A percentile compares a stretch with the other conserved stretches of the same genome.
Evolutionary conservation across 1,284 basidiomycete species (phyloP).

Genomic region (Ustilago shanxiensis): DNA sequence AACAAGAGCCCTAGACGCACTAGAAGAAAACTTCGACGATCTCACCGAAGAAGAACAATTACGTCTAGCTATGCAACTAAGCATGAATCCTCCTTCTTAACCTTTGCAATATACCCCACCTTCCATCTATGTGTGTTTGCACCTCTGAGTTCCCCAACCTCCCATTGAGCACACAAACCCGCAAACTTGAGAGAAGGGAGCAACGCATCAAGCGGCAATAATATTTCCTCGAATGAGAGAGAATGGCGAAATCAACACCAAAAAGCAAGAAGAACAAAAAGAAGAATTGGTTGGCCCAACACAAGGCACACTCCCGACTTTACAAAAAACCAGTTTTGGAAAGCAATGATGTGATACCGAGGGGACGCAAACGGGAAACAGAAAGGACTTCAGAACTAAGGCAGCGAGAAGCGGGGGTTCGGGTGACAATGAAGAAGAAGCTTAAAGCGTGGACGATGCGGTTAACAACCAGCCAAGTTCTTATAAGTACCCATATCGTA

Average conservation of each 20-base stretch:
- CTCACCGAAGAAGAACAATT: conserved; percentile 56
- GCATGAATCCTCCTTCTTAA: background rate
- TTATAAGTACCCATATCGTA: conserved; percentile 46
- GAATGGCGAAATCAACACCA: background rate
- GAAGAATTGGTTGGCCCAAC: background rate
- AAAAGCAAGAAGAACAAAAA: background rate
- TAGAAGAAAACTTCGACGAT: conserved; percentile 44
- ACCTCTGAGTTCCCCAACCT: too few relatives aligned
- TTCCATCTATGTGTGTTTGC: too few relatives aligned
- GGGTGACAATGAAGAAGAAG: too few relatives aligned
- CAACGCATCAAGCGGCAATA: background rate
- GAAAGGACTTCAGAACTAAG: too few relatives aligned
- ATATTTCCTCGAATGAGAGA: too few relatives aligned
- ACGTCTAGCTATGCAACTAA: conserved; percentile 43
- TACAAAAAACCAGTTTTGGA: background rate
- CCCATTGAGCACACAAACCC: too few relatives aligned
- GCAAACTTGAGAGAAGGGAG: too few relatives aligned
- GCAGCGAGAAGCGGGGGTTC: too few relatives aligned
- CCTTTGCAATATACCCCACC: background rate
- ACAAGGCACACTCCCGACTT: background rate
- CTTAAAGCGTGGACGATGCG: too few relatives aligned
- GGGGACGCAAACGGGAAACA: background rate
- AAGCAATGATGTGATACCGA: too few relatives aligned
- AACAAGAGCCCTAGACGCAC: conserved; percentile 23
- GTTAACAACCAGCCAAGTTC: conserved; percentile 44